Conservation (phyloP, 2,329 filamentous ascomycete genomes). For the Colletotrichum higginsianum region DNA sequence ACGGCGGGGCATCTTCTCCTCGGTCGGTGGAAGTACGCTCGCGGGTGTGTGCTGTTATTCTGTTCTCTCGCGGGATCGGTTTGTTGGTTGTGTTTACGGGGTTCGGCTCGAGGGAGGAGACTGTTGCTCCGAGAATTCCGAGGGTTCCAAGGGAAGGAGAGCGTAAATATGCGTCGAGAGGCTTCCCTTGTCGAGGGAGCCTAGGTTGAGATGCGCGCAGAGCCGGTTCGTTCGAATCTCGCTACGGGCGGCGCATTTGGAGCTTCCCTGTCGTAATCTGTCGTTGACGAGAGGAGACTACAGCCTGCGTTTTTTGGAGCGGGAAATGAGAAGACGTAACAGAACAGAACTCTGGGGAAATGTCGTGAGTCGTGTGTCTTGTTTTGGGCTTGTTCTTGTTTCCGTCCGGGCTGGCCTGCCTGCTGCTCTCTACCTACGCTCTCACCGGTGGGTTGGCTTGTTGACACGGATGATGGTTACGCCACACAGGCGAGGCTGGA, state of each 20-base stretch:
- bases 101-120: background rate
- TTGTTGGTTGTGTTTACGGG: background rate
- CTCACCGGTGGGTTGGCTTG: too few relatives aligned
- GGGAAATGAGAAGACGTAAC: too few relatives aligned
- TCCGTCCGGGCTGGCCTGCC: background rate
- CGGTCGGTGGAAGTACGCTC: background rate
- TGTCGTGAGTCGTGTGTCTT: background rate
- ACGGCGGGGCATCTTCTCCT: constrained; percentile 65
- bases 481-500: constrained; percentile 7
- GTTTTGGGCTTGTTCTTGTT: background rate
- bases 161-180: background rate
- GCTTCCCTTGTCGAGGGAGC: background rate
- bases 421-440: too few relatives aligned
- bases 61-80: background rate
- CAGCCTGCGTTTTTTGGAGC: too few relatives aligned
- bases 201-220: constrained; percentile 18
- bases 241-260: constrained; percentile 36
- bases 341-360: background rate
- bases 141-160: background rate
- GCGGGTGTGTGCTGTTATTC: background rate
- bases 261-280: constrained; percentile 27
- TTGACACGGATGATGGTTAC: background rate
- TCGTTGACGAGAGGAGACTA: background rate
- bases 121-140: too few relatives aligned
- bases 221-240: constrained; percentile 28